A percentile compares a stretch with the other conserved stretches of the same genome.
phyloP scores from a whole-genome alignment of 768 basidiomycete species.

The Naganishia vishniacii region DNA sequence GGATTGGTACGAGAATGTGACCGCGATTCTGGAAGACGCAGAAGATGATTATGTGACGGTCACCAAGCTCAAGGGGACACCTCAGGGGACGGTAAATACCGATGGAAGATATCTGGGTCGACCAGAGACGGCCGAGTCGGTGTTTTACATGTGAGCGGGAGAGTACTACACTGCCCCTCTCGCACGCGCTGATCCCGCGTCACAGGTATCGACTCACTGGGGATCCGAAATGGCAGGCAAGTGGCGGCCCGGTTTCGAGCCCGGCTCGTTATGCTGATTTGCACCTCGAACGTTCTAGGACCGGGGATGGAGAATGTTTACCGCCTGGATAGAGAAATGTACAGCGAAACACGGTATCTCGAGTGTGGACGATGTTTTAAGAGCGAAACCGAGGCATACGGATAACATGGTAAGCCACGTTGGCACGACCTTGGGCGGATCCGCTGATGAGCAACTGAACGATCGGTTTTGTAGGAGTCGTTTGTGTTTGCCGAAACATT shows the following conservation, averaged over 20 bases:
- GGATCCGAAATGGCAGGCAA: slow-evolving; percentile 50
- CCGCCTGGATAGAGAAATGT: slow-evolving; percentile 41
- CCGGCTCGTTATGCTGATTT: no score
- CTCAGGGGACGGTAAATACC: slow-evolving; percentile 38
- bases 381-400: slow-evolving; percentile 10
- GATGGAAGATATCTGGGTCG: slow-evolving; percentile 44
- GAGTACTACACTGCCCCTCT: neutral
- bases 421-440: no score
- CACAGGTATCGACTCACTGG: slow-evolving; percentile 49
- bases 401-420: slow-evolving; percentile 30
- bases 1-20: slow-evolving; percentile 27
- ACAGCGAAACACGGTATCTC: slow-evolving; percentile 45
- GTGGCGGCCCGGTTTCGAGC: neutral
- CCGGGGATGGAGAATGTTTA: slow-evolving; percentile 52
- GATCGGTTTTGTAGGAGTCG: slow-evolving; percentile 35
- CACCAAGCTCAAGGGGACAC: slow-evolving; percentile 32
- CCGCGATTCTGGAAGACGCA: slow-evolving; percentile 14
- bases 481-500: slow-evolving; percentile 50
- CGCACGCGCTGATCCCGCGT: neutral
- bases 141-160: slow-evolving; percentile 39
- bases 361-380: slow-evolving; percentile 46
- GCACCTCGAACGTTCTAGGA: slow-evolving; percentile 29
- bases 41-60: slow-evolving; percentile 1
- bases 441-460: neutral
- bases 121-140: slow-evolving; percentile 51